Base-by-base conservation (phyloP, 2,329 filamentous ascomycete genomes). In the Fusarium palustre region DNA sequence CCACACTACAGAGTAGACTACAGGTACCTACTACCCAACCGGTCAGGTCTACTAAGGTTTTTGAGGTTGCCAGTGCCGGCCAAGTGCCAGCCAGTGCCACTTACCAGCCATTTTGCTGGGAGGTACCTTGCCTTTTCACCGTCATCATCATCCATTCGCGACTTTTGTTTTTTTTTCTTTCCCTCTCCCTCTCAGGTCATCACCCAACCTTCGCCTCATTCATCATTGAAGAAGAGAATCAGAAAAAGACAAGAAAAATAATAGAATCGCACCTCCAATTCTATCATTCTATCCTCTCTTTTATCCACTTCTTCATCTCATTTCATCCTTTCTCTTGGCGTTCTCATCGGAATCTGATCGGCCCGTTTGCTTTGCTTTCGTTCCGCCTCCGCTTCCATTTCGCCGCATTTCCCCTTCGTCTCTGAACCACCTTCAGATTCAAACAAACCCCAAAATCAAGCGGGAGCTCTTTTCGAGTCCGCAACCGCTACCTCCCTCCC, bases 311-410 rank as follows among this genome's bases (percentile, higher is more conserved):
- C 24, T 41, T 59, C 45, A 31, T 63, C 55, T 22, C 45, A 43
- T 60, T 59, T 55, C 69, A 41, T 60, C 48, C 28, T 43, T 55
- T 34, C 64, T 66, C 56, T 65, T 66, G 68, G 64, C 59, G 64
- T 64, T 52, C 56, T 61, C 52, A 7, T 61, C 66, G 66, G 68
- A 71, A 68, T 66, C 66, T 70, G 72, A 65, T 70, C 61, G 68
- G 68, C 66, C 68, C 68, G 68, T 70, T 53, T 59, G 57, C 70
- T 65, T 61, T 66, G 71, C 69, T 66, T 70, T 69, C 61, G 61
- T 73, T 66, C 70, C 55, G 64, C 57, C 66, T 73, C 74, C 66
- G 66, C 62, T 72, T 66, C 64, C 67, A 50, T 63, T 72, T 65
- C 67, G 59, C 59, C 42, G 66, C 58, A 48, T 38, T 55, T 58